phyloP scores from a whole-genome alignment of 176 grass and related monocot species.

The Eragrostis nindensis region DNA sequence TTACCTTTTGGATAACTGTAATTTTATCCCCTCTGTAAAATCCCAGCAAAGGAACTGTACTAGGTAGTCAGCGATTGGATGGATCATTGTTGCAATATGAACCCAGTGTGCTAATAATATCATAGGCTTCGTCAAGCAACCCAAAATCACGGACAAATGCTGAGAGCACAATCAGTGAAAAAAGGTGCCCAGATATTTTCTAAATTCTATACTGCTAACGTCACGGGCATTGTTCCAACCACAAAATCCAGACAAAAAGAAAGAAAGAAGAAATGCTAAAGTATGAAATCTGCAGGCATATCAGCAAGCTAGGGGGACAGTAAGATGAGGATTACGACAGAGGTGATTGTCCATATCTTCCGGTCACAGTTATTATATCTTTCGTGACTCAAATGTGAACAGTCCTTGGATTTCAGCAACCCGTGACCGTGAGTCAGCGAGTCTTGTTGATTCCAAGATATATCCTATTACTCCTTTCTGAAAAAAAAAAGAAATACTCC shows the following conservation, averaged over 20 bases:
- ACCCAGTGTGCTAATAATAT: neutral
- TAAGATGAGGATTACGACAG: neutral
- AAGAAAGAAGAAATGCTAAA: neutral
- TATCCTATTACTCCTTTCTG: neutral
- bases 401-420: conserved; percentile 19
- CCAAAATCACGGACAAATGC: no score
- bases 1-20: neutral
- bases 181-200: neutral
- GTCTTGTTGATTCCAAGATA: conserved; percentile 31
- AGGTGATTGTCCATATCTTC: neutral
- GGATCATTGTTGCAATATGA: neutral
- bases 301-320: neutral
- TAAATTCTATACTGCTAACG: neutral
- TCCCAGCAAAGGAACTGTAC: no score
- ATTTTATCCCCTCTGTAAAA: neutral
- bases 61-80: no score
- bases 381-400: neutral
- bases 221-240: neutral
- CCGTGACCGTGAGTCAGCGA: conserved; percentile 25
- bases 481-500: no score
- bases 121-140: no score
- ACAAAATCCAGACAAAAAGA: neutral
- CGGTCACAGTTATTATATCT: neutral
- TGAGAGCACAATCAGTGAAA: neutral
- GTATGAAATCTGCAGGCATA: neutral